Evolutionary conservation across 2,329 filamentous ascomycete genomes (phyloP), one percentile per base, ranked within the genome.

Genomic region (Ascocoryne sarcoides): DNA sequence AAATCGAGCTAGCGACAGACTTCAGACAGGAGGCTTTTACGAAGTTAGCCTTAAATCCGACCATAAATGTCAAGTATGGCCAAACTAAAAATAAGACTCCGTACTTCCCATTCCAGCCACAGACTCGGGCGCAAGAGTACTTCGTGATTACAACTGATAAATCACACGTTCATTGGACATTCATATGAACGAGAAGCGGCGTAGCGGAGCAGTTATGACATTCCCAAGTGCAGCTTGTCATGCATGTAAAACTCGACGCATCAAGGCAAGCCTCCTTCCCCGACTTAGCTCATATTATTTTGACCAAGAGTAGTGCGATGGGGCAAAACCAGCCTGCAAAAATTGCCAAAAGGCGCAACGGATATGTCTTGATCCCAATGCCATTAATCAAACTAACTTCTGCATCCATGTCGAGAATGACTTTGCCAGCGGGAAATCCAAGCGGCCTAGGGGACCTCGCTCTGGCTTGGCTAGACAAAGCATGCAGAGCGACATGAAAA

Each of bases 381-480:
- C 28, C 14, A 10, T 7, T 7, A 19, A 36, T 3, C 23, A 38
- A 10, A 39, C 29, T 17, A 37, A 45, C 17, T 48, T 48, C 17
- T 26, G 41, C 32, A 26, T 26, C 12, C 23, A 26, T 12, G 26
- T 36, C 29, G 46, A 48, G 17, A 48, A 48, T 32, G 21, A 39
- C 17, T 46, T 43, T 32, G 46, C 34, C 5, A 32, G 32, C 8
- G 40, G 43, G n/a, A 21, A 14, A 34, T 23, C 26, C 10, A 48
- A 46, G 34, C 40, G 46, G 10, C 46, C 46, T n/a, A 33, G 46
- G 34, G 46, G 43, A 8, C 43, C 46, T n/a, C 23, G 23, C 23
- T 26, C 23, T 7, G 12, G 23, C 12, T 7, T 26, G 23, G 12
- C 23, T 7, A 12, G 7, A 26, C 23, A 7, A 7, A 7, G 23